Conservation (phyloP, 257 asterid species). For the Cordia subcordata region DNA sequence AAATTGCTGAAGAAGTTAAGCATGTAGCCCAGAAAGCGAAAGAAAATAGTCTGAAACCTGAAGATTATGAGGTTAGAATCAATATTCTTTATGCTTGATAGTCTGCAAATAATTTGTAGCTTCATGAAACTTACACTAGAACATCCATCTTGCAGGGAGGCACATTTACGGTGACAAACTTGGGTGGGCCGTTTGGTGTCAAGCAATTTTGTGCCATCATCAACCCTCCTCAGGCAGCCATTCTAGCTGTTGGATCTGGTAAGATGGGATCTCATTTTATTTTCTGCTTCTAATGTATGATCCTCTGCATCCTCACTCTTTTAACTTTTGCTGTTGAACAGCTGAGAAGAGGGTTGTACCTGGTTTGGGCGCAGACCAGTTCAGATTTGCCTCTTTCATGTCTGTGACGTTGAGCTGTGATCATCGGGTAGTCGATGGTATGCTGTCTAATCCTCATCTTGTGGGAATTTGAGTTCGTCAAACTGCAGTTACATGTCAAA, state of each 20-base stretch:
- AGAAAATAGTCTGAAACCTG: conserved; percentile 86
- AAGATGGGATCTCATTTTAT: conserved; percentile 15
- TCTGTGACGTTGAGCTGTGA: conserved; percentile 92
- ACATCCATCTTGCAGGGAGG: conserved; percentile 62
- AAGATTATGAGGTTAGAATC: conserved; percentile 76
- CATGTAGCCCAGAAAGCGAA: conserved; percentile 76
- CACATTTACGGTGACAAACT: conserved; percentile 84
- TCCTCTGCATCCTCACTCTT: conserved; percentile 3
- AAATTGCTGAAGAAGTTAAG: conserved; percentile 82
- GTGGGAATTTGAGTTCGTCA: too few species aligned
- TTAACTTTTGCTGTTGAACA: conserved; percentile 29
- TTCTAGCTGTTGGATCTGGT: conserved; percentile 96
- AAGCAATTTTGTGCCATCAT: conserved; percentile 97
- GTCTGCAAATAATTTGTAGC: not conserved
- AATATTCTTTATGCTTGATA: not conserved
- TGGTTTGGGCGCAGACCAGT: conserved; percentile 67
- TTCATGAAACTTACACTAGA: conserved; percentile 6
- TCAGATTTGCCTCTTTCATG: conserved; percentile 53
- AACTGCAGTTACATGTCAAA: not conserved
- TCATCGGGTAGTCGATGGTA: conserved; percentile 97
- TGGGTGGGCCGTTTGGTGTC: conserved; percentile 97
- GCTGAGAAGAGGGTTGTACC: conserved; percentile 92
- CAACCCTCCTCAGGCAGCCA: conserved; percentile 95
- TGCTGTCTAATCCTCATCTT: conserved; percentile 7
- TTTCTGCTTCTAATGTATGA: conserved; percentile 1